Evolutionary conservation across 2,329 filamentous ascomycete species (phyloP).

Genomic region (Epichloe hybrida): DNA sequence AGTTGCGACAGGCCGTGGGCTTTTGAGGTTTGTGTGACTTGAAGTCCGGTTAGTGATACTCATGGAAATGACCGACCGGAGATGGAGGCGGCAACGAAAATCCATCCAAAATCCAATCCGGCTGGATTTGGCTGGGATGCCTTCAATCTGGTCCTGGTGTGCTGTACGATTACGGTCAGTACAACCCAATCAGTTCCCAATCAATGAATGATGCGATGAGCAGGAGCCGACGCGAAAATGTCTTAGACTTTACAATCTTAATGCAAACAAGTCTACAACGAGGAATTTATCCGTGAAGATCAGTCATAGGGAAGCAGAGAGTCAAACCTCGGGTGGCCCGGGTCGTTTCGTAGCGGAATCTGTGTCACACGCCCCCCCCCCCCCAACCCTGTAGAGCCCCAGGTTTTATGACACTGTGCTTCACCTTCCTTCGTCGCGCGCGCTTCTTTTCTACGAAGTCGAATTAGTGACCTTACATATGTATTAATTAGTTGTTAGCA

Average conservation of each 20-base stretch:
- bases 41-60: neutral
- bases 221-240: neutral
- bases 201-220: neutral
- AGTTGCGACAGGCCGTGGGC: too few species aligned
- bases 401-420: neutral
- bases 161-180: neutral
- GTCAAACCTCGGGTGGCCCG: neutral
- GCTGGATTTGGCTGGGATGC: neutral
- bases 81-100: neutral
- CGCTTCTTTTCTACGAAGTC: neutral
- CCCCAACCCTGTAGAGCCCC: neutral
- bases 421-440: neutral
- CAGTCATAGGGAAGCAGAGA: neutral
- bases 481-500: neutral
- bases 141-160: neutral
- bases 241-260: slow-evolving; percentile 10
- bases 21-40: too few species aligned
- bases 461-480: too few species aligned
- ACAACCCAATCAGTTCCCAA: neutral
- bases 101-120: neutral
- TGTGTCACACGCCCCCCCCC: neutral
- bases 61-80: neutral
- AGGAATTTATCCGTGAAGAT: slow-evolving; percentile 2
- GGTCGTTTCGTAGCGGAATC: neutral
- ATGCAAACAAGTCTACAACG: slow-evolving; percentile 8